phyloP scores from a whole-genome alignment of 768 basidiomycete genomes.

The Suillus discolor region DNA sequence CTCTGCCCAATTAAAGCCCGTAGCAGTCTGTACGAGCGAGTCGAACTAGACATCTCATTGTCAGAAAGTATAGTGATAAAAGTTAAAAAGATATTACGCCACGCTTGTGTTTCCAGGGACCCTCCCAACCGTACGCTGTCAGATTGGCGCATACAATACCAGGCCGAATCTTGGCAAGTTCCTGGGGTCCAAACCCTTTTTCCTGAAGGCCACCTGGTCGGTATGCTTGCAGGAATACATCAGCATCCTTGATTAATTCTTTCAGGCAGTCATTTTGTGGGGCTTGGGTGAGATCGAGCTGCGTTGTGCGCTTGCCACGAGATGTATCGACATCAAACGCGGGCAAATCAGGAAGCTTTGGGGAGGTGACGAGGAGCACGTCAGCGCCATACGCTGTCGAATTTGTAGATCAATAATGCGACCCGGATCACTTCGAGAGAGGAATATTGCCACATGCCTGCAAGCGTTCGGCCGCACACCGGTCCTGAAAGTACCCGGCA shows the following conservation, averaged over 20 bases:
- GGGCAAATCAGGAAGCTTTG: conserved; percentile 53
- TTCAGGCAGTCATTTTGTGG: conserved; percentile 37
- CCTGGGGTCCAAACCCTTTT: conserved; percentile 50
- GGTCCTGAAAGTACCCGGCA: conserved; percentile 63
- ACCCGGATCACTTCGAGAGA: background rate
- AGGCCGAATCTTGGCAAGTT: conserved; percentile 40
- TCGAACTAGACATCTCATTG: conserved; percentile 50
- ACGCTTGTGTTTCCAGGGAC: conserved; percentile 54
- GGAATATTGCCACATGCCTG: conserved; percentile 40
- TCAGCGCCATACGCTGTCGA: conserved; percentile 57
- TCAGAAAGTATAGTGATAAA: background rate
- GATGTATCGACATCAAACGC: conserved; percentile 59
- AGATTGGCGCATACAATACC: conserved; percentile 59
- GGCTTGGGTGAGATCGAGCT: conserved; percentile 49
- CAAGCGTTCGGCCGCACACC: conserved; percentile 55
- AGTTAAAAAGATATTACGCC: conserved; percentile 40
- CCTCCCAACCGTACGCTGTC: conserved; percentile 59
- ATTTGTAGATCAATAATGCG: background rate
- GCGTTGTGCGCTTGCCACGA: conserved; percentile 62
- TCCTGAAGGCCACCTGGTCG: conserved; percentile 50
- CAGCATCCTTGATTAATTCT: conserved; percentile 42
- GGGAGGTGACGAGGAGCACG: conserved; percentile 57
- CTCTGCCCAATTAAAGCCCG: conserved; percentile 62
- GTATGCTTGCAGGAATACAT: conserved; percentile 67
- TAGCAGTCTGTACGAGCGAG: conserved; percentile 63